phyloP scores from a whole-genome alignment of 306 rosid genomes.

The Cucumis melo region DNA sequence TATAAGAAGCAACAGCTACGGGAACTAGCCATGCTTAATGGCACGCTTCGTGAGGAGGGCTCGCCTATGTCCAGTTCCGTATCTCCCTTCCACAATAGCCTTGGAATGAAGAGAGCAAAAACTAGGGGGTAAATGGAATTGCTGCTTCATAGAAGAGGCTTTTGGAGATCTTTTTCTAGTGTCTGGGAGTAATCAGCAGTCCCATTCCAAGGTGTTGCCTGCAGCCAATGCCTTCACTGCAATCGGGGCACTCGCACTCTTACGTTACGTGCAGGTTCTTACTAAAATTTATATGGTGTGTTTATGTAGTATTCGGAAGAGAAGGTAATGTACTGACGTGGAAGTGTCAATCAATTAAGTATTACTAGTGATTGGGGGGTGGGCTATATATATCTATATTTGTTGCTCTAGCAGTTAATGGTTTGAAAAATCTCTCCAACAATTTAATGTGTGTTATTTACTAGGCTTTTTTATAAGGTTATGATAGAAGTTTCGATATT shows the following conservation, averaged over 20 bases:
- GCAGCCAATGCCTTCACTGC: slow-evolving; percentile 11
- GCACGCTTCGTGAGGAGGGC: slow-evolving; percentile 90
- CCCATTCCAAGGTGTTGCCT: slow-evolving; percentile 10
- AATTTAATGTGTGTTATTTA: slow-evolving; percentile 5
- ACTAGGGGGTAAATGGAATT: slow-evolving; percentile 59
- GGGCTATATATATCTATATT: neutral
- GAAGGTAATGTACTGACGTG: slow-evolving; percentile 10
- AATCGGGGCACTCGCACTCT: slow-evolving; percentile 12
- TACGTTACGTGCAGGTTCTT: slow-evolving; percentile 7
- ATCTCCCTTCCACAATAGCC: slow-evolving; percentile 84
- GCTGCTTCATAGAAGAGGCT: neutral
- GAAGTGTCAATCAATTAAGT: slow-evolving; percentile 1
- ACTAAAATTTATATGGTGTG: slow-evolving; percentile 10
- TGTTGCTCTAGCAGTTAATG: slow-evolving; percentile 4
- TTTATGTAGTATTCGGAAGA: slow-evolving; percentile 9
- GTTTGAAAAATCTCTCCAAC: slow-evolving; percentile 1
- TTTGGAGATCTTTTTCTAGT: slow-evolving; percentile 3
- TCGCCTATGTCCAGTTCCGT: slow-evolving; percentile 93
- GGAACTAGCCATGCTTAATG: slow-evolving; percentile 84
- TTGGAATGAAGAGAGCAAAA: slow-evolving; percentile 98
- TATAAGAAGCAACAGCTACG: slow-evolving; percentile 96
- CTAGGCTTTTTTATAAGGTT: neutral
- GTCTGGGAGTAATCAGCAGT: slow-evolving; percentile 12
- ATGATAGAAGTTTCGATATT: neutral
- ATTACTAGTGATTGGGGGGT: neutral